These are phyloP conservation scores for Backusella circina DNA, from an alignment of 192 early-diverging fungal species.

Conservation along the genomic window DNA sequence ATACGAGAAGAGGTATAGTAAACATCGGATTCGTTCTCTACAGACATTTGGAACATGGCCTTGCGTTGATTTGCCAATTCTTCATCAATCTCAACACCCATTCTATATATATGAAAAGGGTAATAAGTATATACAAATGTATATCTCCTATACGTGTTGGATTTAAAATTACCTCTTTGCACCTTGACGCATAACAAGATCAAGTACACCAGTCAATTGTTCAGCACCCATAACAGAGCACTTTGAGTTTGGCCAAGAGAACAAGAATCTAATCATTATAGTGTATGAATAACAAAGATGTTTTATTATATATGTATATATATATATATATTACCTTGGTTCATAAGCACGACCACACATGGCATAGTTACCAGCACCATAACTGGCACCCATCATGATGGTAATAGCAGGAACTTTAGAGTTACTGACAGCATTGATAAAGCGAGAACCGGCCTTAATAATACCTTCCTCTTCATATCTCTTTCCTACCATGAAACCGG, in stretches of 20 bases:
- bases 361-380: constrained; percentile 70
- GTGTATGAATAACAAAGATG: background rate
- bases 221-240: constrained; percentile 72
- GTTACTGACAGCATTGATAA: constrained; percentile 68
- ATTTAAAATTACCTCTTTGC: constrained; percentile 41
- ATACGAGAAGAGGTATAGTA: constrained; percentile 58
- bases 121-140: background rate
- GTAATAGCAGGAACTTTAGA: constrained; percentile 54
- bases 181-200: constrained; percentile 61
- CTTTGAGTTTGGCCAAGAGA: constrained; percentile 66
- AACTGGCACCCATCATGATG: constrained; percentile 64
- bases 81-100: constrained; percentile 50
- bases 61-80: constrained; percentile 42
- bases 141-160: too few species aligned
- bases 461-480: constrained; percentile 66
- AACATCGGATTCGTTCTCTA: constrained; percentile 56
- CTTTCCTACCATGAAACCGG: constrained; percentile 71
- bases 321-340: constrained; percentile 36
- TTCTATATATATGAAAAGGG: constrained; percentile 19
- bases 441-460: constrained; percentile 63
- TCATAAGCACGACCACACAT: constrained; percentile 66
- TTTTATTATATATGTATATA: background rate
- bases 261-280: constrained; percentile 47
- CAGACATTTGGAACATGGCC: constrained; percentile 46
- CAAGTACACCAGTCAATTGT: constrained; percentile 65